Percentiles rank a stretch among this genome's conserved stretches.
Conservation (phyloP, 108 stramenopile genomes). For the Licmophora abbreviata region DNA sequence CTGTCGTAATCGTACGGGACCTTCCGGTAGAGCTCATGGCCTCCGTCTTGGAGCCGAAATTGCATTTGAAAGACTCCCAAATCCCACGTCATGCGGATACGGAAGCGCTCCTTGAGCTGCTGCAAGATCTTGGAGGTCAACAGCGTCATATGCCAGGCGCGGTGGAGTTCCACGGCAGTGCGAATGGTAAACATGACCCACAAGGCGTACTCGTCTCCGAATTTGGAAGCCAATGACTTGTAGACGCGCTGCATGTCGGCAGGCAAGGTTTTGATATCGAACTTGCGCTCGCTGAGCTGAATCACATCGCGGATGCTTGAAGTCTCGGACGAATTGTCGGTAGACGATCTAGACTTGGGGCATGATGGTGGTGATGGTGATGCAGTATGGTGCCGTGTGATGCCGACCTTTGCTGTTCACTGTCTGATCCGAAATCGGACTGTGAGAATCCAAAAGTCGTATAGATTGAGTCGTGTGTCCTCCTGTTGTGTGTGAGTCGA, state of each 20-base stretch:
- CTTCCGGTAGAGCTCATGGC: constrained; percentile 32
- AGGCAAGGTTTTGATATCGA: constrained; percentile 29
- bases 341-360: no score
- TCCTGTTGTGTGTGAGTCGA: no score
- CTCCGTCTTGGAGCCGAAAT: constrained; percentile 41
- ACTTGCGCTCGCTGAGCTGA: constrained; percentile 11
- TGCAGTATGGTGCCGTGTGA: no score
- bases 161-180: constrained; percentile 37
- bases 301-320: constrained; percentile 17
- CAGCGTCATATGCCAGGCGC: constrained; percentile 45
- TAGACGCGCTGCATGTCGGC: constrained; percentile 29
- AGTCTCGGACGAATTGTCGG: no score
- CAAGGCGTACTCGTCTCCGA: constrained; percentile 36
- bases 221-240: constrained; percentile 13
- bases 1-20: constrained; percentile 47
- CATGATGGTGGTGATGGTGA: no score
- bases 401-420: no score
- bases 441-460: no score
- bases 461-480: no score
- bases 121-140: constrained; percentile 24
- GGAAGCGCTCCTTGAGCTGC: constrained; percentile 29
- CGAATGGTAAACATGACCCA: constrained; percentile 27
- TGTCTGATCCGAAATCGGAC: no score
- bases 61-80: constrained; percentile 28
- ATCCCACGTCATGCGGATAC: constrained; percentile 39